Base-by-base conservation (phyloP, 1,284 basidiomycete genomes). In the Prillingera fragicola region DNA sequence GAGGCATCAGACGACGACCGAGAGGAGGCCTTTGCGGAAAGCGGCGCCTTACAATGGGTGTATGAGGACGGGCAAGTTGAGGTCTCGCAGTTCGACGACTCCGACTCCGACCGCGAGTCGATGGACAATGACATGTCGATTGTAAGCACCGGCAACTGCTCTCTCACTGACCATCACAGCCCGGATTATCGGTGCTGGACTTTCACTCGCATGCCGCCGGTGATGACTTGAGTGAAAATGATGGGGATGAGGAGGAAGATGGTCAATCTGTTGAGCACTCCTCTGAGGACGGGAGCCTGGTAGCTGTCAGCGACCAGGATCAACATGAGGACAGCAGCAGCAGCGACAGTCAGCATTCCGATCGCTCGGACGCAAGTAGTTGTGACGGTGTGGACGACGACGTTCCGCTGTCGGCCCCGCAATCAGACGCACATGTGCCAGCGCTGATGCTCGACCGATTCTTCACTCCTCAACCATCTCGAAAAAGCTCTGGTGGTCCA, bases 91-190 rank as follows among this genome's bases (percentile, higher is more conserved):
- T 43, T 57, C 12, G 49, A 45, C 14, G 57, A 62, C n/a, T 57
- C 56, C 8, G 62, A 65, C 34, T 64, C 62, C 24, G 59, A 56
- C 34, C 41, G 48, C 5, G 63, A 62, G 14, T 56, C 54, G 3
- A 33, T 64, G n/a, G 61, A 62, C 9, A 56, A 54, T 4, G 65
- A 69, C 32, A 25, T 54, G 13, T 60, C 62, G 3, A 54, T 69
- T 21, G 63, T 67, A 31, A 48, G 63, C 8, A 8, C 23, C 18
- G 2, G 29, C 4, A 13, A 15, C 33, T n/a, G 10, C 27, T 28
- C 15, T 17, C 22, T 23, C 15, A 28, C 40, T 50, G 43, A 54
- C 23, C 0, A 3, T 1, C 24, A 8, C 33, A 62, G 57, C 60
- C 57, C 5, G 62, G 58, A 3, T 54, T 55, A 38, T 34, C 38